Evolutionary conservation across 768 basidiomycete genomes (phyloP), one percentile per base, ranked within the genome.

Genomic region (Filobasidium wieringae): DNA sequence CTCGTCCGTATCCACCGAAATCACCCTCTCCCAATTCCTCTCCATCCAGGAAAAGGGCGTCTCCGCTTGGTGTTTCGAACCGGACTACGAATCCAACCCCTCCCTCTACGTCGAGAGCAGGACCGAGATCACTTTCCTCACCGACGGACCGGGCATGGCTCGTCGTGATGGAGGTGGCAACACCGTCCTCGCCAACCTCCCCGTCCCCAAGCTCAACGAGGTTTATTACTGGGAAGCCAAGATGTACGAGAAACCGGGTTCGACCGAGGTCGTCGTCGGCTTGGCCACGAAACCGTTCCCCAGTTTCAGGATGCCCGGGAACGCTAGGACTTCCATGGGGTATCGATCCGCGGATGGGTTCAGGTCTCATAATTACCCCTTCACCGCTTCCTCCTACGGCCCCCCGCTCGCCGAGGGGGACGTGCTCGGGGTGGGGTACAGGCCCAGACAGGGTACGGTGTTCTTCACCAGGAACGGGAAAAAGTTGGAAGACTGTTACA

Each of bases 221-320:
- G 91, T 96, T 12, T 99, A 99, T 72, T 99, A 99, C 72, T 99
- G 88, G 88, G 95, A 99, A 72, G 87, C 90, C 61, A 99, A 99
- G 77, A 88, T 97, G 87, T 97, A 91, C 71, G 95, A 99, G 75
- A 85, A 95, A 55, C 90, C 92, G 12, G 78, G 81, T 60, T 77
- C 81, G 2, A 97, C 92, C 8, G 87, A 80, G 43, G 85, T 95
- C n/a, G 83, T 89, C 32, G 82, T 97, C 50, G 95, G 95, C 33
- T 73, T 99, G 34, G 91, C 93, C 17, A 99, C 95, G 2, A 97
- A 95, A 73, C 95, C 95, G 8, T 97, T 89, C 70, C 95, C 95
- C 8, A 81, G 85, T 9, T 97, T 97, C 79, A 82, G 92, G 45
- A 78, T 99, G 52, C 87, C 90, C 19, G 93, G 93, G 43, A 79